Evolutionary conservation across 2,329 filamentous ascomycete species (phyloP), one percentile per base, ranked within the genome.

Genomic region (Paradendryphiella salina): DNA sequence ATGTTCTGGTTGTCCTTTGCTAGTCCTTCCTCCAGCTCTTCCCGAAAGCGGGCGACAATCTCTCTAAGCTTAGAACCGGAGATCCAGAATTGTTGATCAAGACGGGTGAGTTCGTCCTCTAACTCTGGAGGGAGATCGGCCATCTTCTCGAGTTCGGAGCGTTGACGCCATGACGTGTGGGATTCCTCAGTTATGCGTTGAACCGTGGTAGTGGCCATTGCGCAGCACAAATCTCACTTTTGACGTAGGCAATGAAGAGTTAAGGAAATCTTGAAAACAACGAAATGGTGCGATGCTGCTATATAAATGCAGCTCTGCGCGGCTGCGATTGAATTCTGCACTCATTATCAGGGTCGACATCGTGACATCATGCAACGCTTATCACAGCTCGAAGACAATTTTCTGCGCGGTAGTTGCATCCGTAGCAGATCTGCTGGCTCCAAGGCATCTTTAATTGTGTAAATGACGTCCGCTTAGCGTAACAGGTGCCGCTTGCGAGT

Each of bases 61-160:
- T 62, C 34, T 34, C 63, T 62, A 15, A 69, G 38, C 36, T 66
- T 65, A 3, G 45, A 10, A 4, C 37, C 28, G 0, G 60, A 53
- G 3, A 69, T 56, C 64, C 61, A 65, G 26, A 69, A 65, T 8
- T 64, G 43, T n/a, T 54, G 13, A 9, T 64, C 62, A 13, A 67
- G 39, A n/a, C 41, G 39, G n/a, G 56, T 31, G 8, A 69, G 37
- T 39, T 63, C 60, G 14, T 59, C 36, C 39, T 65, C 60, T 4
- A 66, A 53, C 21, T 57, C 54, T 3, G 50, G 43, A 14, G 60
- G 51, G 14, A 66, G 17, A 28, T 60, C 52, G 15, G 57, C 47
- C 51, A 64, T 58, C 15, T 52, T 45, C 8, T 54, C 41, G 7
- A 63, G 50, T 49, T 64, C 60, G 14, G 60, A 57, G 15, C 50